Conservation (phyloP, 1,284 basidiomycete genomes). For the Ganoderma boninense region DNA sequence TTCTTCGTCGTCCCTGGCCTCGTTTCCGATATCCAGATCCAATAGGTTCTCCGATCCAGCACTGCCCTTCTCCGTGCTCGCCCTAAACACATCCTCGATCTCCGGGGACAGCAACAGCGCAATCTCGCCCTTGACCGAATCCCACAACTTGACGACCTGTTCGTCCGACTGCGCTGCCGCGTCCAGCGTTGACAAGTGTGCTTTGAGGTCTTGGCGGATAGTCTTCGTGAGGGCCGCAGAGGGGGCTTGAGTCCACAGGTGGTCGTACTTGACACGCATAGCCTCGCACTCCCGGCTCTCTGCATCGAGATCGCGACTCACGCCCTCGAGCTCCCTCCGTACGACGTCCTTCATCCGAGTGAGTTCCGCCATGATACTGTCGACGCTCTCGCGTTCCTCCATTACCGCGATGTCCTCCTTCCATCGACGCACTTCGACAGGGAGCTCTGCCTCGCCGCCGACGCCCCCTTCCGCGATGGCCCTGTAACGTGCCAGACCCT, state of each 20-base stretch:
- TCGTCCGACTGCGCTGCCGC: slow-evolving; percentile 84
- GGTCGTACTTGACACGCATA: slow-evolving; percentile 87
- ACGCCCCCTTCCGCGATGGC: slow-evolving; percentile 79
- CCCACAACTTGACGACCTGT: slow-evolving; percentile 83
- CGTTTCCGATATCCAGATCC: slow-evolving; percentile 74
- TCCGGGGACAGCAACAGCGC: slow-evolving; percentile 68
- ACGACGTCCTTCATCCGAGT: slow-evolving; percentile 69
- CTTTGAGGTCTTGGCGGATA: slow-evolving; percentile 83
- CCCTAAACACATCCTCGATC: slow-evolving; percentile 78
- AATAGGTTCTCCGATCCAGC: slow-evolving; percentile 62
- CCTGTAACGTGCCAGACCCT: slow-evolving; percentile 79
- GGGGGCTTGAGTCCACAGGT: slow-evolving; percentile 92
- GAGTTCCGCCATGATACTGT: slow-evolving; percentile 69
- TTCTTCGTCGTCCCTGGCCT: slow-evolving; percentile 74
- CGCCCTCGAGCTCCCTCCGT: slow-evolving; percentile 65
- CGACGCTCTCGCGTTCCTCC: slow-evolving; percentile 73
- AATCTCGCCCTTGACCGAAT: slow-evolving; percentile 74
- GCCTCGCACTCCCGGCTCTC: slow-evolving; percentile 88
- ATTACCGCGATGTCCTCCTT: slow-evolving; percentile 77
- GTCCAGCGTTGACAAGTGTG: slow-evolving; percentile 78
- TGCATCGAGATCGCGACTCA: slow-evolving; percentile 73
- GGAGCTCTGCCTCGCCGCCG: slow-evolving; percentile 75
- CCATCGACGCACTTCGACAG: slow-evolving; percentile 79
- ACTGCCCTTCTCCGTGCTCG: slow-evolving; percentile 56
- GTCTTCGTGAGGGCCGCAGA: slow-evolving; percentile 77